Evolutionary conservation across 1,284 basidiomycete species (phyloP), one percentile per base, ranked within the genome.

Genomic region (Mycosarcoma mackinlayi): DNA sequence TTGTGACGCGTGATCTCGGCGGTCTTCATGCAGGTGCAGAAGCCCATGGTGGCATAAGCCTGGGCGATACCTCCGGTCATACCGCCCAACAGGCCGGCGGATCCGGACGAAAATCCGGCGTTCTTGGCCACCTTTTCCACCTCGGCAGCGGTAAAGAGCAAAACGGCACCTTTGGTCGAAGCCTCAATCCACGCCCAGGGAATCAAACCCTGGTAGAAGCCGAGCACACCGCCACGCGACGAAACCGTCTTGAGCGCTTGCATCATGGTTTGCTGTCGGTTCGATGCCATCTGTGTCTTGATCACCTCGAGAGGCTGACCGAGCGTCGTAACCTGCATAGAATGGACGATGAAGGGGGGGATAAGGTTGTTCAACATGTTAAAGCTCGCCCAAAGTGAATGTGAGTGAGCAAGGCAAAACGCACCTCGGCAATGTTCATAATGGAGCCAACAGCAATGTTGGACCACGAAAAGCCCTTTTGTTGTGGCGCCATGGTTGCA

Each of bases 151-250:
- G 94, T 91, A 85, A 98, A 98, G 66, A 99, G 87, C 34, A 99
- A 87, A 34, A 99, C 96, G 52, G 88, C 96, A 50, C 96, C 96
- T 83, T 99, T 99, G 3, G 96, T 98, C 1, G 94, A 97, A 1
- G 95, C 96, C 84, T 99, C 96, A 80, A 99, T 97, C 96, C 96
- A 98, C 25, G 96, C 96, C 95, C 95, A 98, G 78, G 95, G 96
- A 83, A 98, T 98, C 59, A 99, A 88, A 75, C 96, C 96, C 85
- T 99, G 96, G 86, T 94, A 99, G 86, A 97, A 94, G 41, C 96
- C 96, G 37, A 86, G 83, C 55, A 91, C 84, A 70, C 95, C 94
- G 73, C 96, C 96, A 73, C 96, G 90, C 76, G 89, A 88, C 91
- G 93, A 95, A 61, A 98, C 92, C 6, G 90, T 90, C 74, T 87